These are phyloP conservation scores for Fusarium fujikuroi DNA, from an alignment of 2,329 filamentous ascomycete genomes.

Conservation along the genomic window DNA sequence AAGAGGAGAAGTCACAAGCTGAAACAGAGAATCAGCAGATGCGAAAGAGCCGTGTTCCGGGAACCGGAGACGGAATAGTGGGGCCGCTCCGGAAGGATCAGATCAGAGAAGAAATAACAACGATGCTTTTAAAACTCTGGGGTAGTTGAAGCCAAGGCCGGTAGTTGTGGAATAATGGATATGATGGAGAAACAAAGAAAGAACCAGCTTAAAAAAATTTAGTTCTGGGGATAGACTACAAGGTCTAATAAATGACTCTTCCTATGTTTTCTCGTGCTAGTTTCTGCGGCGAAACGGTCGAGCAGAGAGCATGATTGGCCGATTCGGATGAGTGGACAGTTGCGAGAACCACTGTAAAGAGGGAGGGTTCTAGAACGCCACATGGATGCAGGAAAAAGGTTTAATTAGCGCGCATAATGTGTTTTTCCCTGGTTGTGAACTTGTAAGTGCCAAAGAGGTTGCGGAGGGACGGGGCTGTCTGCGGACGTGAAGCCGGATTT, in stretches of 20 bases:
- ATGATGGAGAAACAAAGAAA: slow-evolving; percentile 13
- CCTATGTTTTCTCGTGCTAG: slow-evolving; percentile 30
- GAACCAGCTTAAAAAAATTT: background rate
- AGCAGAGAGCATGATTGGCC: slow-evolving; percentile 40
- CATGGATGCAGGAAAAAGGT: background rate
- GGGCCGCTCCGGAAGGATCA: slow-evolving; percentile 35
- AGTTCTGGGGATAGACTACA: slow-evolving; percentile 9
- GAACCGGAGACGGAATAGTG: slow-evolving; percentile 35
- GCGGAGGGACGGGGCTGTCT: slow-evolving; percentile 20
- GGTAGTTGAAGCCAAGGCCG: slow-evolving; percentile 15
- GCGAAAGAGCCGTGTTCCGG: slow-evolving; percentile 26
- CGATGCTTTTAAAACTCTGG: slow-evolving; percentile 1
- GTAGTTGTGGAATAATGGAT: slow-evolving; percentile 3
- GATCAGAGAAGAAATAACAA: background rate
- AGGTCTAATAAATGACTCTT: slow-evolving; percentile 36
- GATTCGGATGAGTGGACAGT: slow-evolving; percentile 41
- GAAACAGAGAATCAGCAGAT: slow-evolving; percentile 4
- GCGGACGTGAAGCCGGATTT: slow-evolving; percentile 5
- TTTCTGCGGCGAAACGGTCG: slow-evolving; percentile 39
- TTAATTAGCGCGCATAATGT: slow-evolving; percentile 27
- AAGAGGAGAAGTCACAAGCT: slow-evolving; percentile 5
- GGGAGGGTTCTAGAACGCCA: slow-evolving; percentile 18
- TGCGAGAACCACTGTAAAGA: slow-evolving; percentile 15
- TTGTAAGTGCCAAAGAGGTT: slow-evolving; percentile 9
- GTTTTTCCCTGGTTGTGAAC: slow-evolving; percentile 1